Percentiles rank a stretch among this genome's conserved stretches.
These are phyloP conservation scores for Karstenula rhodostoma DNA, from an alignment of 2,329 filamentous ascomycete species.

Conservation along the genomic window DNA sequence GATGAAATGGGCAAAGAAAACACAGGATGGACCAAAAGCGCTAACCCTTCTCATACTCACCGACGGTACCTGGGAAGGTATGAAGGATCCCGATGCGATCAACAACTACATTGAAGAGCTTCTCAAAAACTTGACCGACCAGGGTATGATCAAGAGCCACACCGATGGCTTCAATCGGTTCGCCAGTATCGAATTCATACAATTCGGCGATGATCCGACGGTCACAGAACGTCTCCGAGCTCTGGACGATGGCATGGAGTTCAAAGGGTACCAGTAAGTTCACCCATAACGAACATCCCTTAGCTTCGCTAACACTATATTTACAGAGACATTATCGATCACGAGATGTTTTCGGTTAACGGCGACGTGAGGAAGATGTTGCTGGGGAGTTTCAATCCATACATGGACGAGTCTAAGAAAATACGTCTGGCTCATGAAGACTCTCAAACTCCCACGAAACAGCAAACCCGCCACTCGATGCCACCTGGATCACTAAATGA, in stretches of 20 bases:
- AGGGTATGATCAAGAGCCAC: neutral
- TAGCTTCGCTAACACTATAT: neutral
- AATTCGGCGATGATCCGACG: slow-evolving; percentile 21
- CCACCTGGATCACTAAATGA: neutral
- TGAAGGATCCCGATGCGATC: slow-evolving; percentile 9
- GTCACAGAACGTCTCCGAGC: slow-evolving; percentile 5
- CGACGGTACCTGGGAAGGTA: slow-evolving; percentile 16
- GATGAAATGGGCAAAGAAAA: neutral
- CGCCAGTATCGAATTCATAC: slow-evolving; percentile 23
- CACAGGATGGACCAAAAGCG: neutral
- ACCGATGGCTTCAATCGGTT: neutral
- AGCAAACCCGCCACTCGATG: neutral
- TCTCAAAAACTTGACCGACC: neutral
- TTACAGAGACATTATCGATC: slow-evolving; percentile 17
- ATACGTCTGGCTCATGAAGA: neutral
- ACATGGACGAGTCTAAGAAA: slow-evolving; percentile 11
- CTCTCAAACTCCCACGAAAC: neutral
- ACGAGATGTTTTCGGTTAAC: slow-evolving; percentile 16
- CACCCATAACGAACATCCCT: neutral
- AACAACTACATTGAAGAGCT: slow-evolving; percentile 5
- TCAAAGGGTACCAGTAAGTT: slow-evolving; percentile 12
- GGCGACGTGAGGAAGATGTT: slow-evolving; percentile 17
- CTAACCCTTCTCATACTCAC: slow-evolving; percentile 18
- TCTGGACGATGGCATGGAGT: slow-evolving; percentile 17
- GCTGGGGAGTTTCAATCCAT: slow-evolving; percentile 11